A percentile compares a stretch with the other conserved stretches of the same genome.
Conservation (phyloP, 345 rosid genomes). For the Eucalyptus dawsonii region DNA sequence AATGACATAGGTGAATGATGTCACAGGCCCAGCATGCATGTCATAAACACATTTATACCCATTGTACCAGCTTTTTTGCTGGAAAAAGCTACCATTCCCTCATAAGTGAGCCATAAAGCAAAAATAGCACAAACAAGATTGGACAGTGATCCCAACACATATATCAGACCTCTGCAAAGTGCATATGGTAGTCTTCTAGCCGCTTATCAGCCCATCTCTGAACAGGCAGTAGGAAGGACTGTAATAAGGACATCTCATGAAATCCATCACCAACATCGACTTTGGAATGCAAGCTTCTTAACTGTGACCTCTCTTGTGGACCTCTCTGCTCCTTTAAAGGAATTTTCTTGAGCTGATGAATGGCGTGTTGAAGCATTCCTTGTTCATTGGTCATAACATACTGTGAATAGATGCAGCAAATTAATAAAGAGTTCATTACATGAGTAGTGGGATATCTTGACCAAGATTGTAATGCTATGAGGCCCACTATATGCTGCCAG, state of each 20-base stretch:
- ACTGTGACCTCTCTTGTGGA: constrained; percentile 91
- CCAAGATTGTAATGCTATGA: not conserved
- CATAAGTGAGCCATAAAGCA: not conserved
- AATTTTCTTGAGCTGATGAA: constrained; percentile 79
- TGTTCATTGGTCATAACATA: constrained; percentile 72
- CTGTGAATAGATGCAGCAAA: constrained; percentile 19
- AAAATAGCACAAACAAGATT: not conserved
- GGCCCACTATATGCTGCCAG: not conserved
- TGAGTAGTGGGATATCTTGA: not conserved
- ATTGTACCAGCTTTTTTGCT: not conserved
- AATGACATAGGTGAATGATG: not conserved
- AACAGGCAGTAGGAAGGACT: constrained; percentile 78
- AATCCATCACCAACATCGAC: constrained; percentile 55
- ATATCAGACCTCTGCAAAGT: constrained; percentile 75
- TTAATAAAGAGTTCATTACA: not conserved
- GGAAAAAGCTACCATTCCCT: not conserved
- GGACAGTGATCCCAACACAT: not conserved
- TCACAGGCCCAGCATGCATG: not conserved
- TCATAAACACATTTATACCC: not conserved
- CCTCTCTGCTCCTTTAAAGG: constrained; percentile 90
- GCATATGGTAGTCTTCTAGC: constrained; percentile 81
- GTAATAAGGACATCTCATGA: constrained; percentile 46
- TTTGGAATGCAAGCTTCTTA: constrained; percentile 61
- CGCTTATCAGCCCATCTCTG: constrained; percentile 86
- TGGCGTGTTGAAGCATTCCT: constrained; percentile 70